phyloP scores from a whole-genome alignment of 2,329 filamentous ascomycete genomes.

The Zalaria sp. region DNA sequence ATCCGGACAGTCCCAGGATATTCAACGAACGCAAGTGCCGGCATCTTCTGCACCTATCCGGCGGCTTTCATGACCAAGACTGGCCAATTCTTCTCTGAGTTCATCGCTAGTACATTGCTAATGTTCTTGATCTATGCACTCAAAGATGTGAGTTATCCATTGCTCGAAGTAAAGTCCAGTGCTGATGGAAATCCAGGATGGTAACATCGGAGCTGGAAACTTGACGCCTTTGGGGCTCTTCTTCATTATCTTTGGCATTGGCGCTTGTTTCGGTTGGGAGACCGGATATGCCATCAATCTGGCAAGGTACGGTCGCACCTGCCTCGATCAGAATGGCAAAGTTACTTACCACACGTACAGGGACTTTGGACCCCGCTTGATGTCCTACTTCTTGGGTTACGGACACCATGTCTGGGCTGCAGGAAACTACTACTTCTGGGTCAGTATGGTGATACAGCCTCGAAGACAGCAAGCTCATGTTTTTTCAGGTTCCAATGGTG shows the following conservation, averaged over 20 bases:
- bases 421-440: constrained; percentile 59
- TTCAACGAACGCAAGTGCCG: constrained; percentile 46
- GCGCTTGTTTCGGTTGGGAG: constrained; percentile 61
- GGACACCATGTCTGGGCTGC: constrained; percentile 52
- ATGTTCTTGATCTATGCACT: constrained; percentile 62
- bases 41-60: constrained; percentile 62
- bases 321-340: not conserved
- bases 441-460: constrained; percentile 28
- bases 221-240: constrained; percentile 49
- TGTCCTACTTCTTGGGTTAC: constrained; percentile 55
- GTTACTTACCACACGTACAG: constrained; percentile 18
- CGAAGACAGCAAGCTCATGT: not conserved
- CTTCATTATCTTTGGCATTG: constrained; percentile 61
- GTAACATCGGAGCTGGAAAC: constrained; percentile 42
- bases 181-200: constrained; percentile 14
- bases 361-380: constrained; percentile 56
- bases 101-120: constrained; percentile 51
- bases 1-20: constrained; percentile 44
- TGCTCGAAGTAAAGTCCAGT: no score
- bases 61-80: constrained; percentile 50
- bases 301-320: not conserved
- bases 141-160: constrained; percentile 39
- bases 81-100: constrained; percentile 58
- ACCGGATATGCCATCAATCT: constrained; percentile 61
- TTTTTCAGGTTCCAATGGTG: constrained; percentile 45